Base-by-base conservation (phyloP, 306 rosid genomes). In the Sophora flavescens region DNA sequence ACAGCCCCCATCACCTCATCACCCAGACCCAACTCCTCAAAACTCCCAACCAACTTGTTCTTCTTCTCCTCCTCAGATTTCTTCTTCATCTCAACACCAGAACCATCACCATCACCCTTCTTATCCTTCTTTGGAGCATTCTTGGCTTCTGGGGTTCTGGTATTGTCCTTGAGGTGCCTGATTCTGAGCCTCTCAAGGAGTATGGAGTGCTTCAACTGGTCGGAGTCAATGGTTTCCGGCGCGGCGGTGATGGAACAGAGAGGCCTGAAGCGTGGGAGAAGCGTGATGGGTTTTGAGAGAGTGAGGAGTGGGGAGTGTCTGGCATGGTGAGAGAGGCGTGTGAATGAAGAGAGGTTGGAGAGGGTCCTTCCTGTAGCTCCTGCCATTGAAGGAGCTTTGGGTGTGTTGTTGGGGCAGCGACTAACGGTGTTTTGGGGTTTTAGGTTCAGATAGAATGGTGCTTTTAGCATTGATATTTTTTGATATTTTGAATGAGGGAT, bases 1-100 rank as follows among this genome's bases (percentile, higher is more conserved):
- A 90, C 89, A 63, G 93, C 87, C 16, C 82, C 97, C 89, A 92
- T 83, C 2, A 87, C 91, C 82, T 92, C 97, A 57, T 88, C 97
- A 54, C 79, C 84, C 18, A 95, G 8, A 28, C 97, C 96, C 89
- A 92, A 67, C 17, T 77, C 92, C 78, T 75, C 88, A 88, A 95
- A 95, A 77, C 86, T 87, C 51, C 66, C 89, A 75, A 60, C 88
- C 47, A 64, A 63, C 71, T 65, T 83, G 68, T 65, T 83, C 88
- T 74, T 83, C 83, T 54, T 71, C 76, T 59, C 85, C 76, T 58
- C 85, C 72, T 75, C 81, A 0, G 68, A 36, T 68, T 50, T 83
- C 38, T 60, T 80, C 70, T 9, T 35, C 68, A 14, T 32, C 79
- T 77, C 89, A 50, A 36, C 85, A 44, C 14, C 10, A 44, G 14